Conservation (phyloP, 139 green algal genomes). For the Tetradesmus obliquus region DNA sequence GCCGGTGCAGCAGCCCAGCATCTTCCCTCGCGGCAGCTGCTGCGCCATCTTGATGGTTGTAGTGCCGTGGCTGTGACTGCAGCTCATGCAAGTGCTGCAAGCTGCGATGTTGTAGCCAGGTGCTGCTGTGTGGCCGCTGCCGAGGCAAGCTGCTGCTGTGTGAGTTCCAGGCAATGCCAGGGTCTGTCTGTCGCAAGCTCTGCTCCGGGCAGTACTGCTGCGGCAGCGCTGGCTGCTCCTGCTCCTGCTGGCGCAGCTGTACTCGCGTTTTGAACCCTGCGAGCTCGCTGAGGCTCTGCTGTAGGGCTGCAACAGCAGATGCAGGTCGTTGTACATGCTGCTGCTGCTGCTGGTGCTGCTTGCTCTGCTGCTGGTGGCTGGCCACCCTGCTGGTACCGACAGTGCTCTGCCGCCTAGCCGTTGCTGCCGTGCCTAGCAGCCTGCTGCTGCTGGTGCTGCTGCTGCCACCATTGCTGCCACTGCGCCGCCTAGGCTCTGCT, state of each 20-base stretch:
- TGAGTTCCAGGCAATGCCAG: not conserved
- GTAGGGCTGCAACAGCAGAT: conserved; percentile 31
- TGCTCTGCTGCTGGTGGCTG: not conserved
- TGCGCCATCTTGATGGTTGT: not conserved
- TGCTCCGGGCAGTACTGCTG: not conserved
- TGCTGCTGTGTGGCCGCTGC: not conserved
- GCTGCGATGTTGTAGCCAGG: not conserved
- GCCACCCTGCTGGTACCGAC: not conserved
- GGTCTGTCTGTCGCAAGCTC: not conserved
- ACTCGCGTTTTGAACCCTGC: not conserved
- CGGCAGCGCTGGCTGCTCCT: not conserved
- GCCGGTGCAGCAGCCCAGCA: not conserved
- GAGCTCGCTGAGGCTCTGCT: conserved; percentile 27
- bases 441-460: not conserved
- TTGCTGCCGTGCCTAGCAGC: not conserved
- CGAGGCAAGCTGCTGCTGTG: not conserved
- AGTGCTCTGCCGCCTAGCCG: not conserved
- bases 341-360: not conserved
- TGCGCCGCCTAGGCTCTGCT: not conserved
- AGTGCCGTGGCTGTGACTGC: not conserved
- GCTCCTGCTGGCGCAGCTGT: not conserved
- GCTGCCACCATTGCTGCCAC: not conserved
- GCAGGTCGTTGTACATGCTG: not conserved
- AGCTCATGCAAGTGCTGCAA: not conserved
- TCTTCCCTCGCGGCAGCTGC: not conserved